Evolutionary conservation across 805 yeast genomes (phyloP).

Genomic region (Candida chauliodis): DNA sequence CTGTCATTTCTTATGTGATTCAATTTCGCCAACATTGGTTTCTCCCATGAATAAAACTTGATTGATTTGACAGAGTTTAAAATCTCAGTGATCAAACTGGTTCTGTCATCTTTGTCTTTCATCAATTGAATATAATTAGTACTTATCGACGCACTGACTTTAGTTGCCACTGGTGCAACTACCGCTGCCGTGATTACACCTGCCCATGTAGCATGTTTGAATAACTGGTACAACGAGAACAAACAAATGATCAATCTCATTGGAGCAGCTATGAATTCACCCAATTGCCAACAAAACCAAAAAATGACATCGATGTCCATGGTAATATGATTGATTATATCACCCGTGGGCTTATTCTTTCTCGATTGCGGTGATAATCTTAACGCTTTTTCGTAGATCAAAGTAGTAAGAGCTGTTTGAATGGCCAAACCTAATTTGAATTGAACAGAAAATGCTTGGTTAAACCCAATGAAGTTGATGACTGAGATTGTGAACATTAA

Average conservation of each 20-base stretch:
- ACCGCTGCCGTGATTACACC: constrained; percentile 30
- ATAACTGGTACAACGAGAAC: constrained; percentile 28
- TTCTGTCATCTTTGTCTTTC: constrained; percentile 35
- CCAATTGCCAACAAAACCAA: constrained; percentile 13
- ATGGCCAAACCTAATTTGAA: constrained; percentile 14
- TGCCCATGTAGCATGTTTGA: constrained; percentile 35
- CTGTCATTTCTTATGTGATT: constrained; percentile 31
- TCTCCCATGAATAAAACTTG: constrained; percentile 42
- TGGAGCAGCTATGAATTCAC: constrained; percentile 20
- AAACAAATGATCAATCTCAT: constrained; percentile 24
- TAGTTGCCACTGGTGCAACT: constrained; percentile 29
- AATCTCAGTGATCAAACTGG: constrained; percentile 35
- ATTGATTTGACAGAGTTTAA: constrained; percentile 35
- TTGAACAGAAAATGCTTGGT: constrained; percentile 15
- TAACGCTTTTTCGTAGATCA: constrained; percentile 27
- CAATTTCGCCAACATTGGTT: constrained; percentile 33
- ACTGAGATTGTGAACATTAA: constrained; percentile 24
- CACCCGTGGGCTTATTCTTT: constrained; percentile 30
- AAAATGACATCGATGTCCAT: constrained; percentile 23
- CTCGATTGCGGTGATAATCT: constrained; percentile 29
- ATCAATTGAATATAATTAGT: constrained; percentile 23
- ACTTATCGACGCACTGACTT: constrained; percentile 23
- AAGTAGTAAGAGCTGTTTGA: constrained; percentile 20
- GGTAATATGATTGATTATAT: constrained; percentile 30
- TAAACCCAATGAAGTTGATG: constrained; percentile 20